Evolutionary conservation across 2,329 filamentous ascomycete species (phyloP), one percentile per base, ranked within the genome.

Genomic region (Trichoderma citrinoviride): DNA sequence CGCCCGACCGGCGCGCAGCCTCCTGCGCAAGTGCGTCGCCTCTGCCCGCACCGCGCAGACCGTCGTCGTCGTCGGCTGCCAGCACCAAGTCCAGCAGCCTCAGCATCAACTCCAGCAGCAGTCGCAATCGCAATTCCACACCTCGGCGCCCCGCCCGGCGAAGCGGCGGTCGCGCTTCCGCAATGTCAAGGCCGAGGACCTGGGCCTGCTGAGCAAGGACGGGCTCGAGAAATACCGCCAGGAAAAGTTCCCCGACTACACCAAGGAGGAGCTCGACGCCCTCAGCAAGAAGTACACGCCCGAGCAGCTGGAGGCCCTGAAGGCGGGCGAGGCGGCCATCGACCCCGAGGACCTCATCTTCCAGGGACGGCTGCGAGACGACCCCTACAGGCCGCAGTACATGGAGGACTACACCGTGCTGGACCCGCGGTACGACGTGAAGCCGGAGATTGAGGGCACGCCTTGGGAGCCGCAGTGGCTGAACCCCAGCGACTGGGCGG

Each of bases 341-440:
- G 84, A 90, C 73, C 80, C 89, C 10, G 82, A 87, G 69, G 92
- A 98, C 77, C 75, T 97, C 74, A 82, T 89, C 47, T 82, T 86
- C 40, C 90, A 95, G 78, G 91, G 89, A 69, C 83, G 86, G 49
- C 77, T 91, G 70, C 88, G 92, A 67, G 83, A 81, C 62, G 93
- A 96, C 74, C 84, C 87, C 8, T 90, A 91, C 81, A 82, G 82
- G 61, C 80, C 93, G 56, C 82, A 86, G 67, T 95, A 96, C 76
- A 79, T 94, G 63, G 93, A 97, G 75, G 92, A 96, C 76, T 90
- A 97, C 73, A 86, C 90, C 66, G 84, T 85, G 65, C 84, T 94
- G 68, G 86, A 92, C 73, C 91, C 92, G 61, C 82, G 91, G 56
- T 85, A 95, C 67, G 94, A 98, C 79, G 85, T 89, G 74, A 86